phyloP scores from a whole-genome alignment of 2,329 filamentous ascomycete species.

The Aaosphaeria arxii region DNA sequence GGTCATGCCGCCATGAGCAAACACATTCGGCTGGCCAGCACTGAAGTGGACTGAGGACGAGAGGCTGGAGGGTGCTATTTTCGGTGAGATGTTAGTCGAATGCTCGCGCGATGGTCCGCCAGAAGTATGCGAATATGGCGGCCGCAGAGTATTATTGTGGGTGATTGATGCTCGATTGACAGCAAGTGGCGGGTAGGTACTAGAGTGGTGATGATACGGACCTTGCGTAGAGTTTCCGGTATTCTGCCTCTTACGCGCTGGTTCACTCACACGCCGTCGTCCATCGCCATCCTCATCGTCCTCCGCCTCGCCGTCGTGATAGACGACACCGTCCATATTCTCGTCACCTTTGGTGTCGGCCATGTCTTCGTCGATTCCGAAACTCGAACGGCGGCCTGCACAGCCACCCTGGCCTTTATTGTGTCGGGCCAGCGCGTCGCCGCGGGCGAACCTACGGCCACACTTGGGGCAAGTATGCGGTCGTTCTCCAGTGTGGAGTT shows the following conservation, averaged over 20 bases:
- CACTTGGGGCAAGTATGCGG: slow-evolving; percentile 95
- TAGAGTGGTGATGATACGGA: slow-evolving; percentile 64
- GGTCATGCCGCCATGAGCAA: slow-evolving; percentile 69
- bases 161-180: slow-evolving; percentile 25
- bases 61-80: slow-evolving; percentile 35
- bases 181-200: slow-evolving; percentile 74
- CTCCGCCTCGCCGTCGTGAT: slow-evolving; percentile 58
- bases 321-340: slow-evolving; percentile 63
- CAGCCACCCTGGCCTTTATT: slow-evolving; percentile 95
- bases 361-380: slow-evolving; percentile 72
- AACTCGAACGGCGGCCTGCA: slow-evolving; percentile 85
- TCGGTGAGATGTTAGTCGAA: slow-evolving; percentile 38
- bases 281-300: slow-evolving; percentile 42
- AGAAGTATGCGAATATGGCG: slow-evolving; percentile 31
- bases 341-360: slow-evolving; percentile 50
- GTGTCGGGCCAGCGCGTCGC: slow-evolving; percentile 90
- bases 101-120: slow-evolving; percentile 32
- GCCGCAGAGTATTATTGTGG: slow-evolving; percentile 29
- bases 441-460: slow-evolving; percentile 89
- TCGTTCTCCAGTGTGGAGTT: slow-evolving; percentile 93
- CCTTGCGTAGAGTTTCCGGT: slow-evolving; percentile 52
- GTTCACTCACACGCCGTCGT: slow-evolving; percentile 64
- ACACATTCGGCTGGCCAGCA: slow-evolving; percentile 54
- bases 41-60: slow-evolving; percentile 31
- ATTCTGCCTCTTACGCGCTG: slow-evolving; percentile 69